phyloP scores from a whole-genome alignment of 192 early-diverging fungal genomes.

The Linnemannia schmuckeri region DNA sequence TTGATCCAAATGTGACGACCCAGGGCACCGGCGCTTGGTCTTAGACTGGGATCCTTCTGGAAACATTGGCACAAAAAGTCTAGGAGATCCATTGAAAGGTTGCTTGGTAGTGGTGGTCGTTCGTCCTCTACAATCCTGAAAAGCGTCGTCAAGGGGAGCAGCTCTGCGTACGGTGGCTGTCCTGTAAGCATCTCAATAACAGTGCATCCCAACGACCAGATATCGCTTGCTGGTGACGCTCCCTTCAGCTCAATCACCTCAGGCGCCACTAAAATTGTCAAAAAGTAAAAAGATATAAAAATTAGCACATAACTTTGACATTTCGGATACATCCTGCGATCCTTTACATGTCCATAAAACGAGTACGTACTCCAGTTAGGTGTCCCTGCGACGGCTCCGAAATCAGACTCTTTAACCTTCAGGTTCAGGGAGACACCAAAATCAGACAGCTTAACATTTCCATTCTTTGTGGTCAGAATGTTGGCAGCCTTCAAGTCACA shows the following conservation, averaged over 20 bases:
- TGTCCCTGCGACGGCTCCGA: conserved; percentile 81
- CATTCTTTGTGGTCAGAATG: conserved; percentile 96
- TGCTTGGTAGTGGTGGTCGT: conserved; percentile 86
- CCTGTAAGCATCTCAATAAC: conserved; percentile 94
- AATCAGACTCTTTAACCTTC: conserved; percentile 74
- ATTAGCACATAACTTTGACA: neutral
- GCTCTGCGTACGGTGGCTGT: conserved; percentile 88
- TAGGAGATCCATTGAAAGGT: conserved; percentile 80
- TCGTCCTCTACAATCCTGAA: conserved; percentile 96
- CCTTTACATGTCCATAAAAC: neutral
- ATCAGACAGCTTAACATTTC: conserved; percentile 94
- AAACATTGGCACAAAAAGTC: conserved; percentile 91
- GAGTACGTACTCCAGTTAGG: conserved; percentile 79
- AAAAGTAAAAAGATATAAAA: neutral
- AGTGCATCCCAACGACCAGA: conserved; percentile 96
- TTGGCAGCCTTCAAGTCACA: conserved; percentile 98
- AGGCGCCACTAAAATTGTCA: conserved; percentile 73
- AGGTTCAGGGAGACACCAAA: conserved; percentile 96
- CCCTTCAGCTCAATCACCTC: conserved; percentile 94
- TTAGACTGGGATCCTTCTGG: conserved; percentile 78
- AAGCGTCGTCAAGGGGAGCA: conserved; percentile 91
- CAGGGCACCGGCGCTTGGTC: conserved; percentile 82
- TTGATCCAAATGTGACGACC: conserved; percentile 85
- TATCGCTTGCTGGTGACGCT: conserved; percentile 90
- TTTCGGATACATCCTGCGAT: neutral